These are phyloP conservation scores for Casuarina glauca DNA, from an alignment of 306 rosid genomes.

Conservation along the genomic window DNA sequence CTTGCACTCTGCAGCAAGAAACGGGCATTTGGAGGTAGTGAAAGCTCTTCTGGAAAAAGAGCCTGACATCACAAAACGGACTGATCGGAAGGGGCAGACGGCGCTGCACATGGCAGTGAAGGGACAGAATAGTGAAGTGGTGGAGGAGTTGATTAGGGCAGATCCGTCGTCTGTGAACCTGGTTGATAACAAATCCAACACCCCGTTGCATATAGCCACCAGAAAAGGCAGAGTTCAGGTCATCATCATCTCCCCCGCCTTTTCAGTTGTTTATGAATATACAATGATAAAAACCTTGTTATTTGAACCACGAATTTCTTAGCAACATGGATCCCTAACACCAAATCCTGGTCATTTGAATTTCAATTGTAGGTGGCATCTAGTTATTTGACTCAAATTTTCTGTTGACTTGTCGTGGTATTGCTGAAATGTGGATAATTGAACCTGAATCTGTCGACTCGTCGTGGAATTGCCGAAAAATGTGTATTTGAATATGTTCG, in stretches of 20 bases:
- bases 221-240: constrained; percentile 86
- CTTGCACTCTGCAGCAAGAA: constrained; percentile 90
- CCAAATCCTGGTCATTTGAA: neutral
- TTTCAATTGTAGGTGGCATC: neutral
- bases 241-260: constrained; percentile 10
- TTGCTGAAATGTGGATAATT: neutral
- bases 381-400: neutral
- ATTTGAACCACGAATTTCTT: too few species aligned
- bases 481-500: neutral
- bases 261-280: neutral
- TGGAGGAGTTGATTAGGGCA: constrained; percentile 60
- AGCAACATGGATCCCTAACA: too few species aligned
- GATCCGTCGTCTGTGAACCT: constrained; percentile 66
- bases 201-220: constrained; percentile 82
- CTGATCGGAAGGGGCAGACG: constrained; percentile 92
- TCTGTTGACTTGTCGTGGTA: neutral
- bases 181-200: constrained; percentile 76
- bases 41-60: constrained; percentile 62
- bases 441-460: neutral
- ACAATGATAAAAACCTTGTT: neutral
- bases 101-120: constrained; percentile 98
- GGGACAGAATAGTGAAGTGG: constrained; percentile 80
- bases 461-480: neutral
- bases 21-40: constrained; percentile 78
- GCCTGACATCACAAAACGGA: constrained; percentile 51